Evolutionary conservation across 176 grass and related monocot genomes (phyloP).

Genomic region (Canna indica): DNA sequence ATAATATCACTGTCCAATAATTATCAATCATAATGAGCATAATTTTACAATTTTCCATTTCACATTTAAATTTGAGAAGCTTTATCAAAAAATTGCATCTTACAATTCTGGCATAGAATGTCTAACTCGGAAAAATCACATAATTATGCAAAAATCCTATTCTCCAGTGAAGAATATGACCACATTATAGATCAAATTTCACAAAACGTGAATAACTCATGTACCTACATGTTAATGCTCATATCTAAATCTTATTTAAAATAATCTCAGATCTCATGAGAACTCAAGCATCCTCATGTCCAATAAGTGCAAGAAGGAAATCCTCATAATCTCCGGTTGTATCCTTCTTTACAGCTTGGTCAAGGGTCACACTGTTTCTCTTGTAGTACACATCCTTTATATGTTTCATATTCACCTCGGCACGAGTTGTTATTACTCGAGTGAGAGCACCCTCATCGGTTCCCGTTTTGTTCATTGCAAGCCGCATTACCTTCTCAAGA

Average conservation of each 20-base stretch:
- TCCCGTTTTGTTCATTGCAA: conserved; percentile 54
- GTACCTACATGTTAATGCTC: no score
- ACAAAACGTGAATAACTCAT: neutral
- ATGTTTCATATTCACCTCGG: conserved; percentile 73
- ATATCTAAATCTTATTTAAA: no score
- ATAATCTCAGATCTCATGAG: no score
- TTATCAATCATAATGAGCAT: no score
- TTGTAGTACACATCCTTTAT: conserved; percentile 75
- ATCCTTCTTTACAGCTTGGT: conserved; percentile 57
- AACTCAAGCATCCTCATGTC: conserved; percentile 30
- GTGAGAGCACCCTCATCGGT: conserved; percentile 77
- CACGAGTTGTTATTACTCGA: conserved; percentile 58
- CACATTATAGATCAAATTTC: neutral
- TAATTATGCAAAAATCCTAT: no score
- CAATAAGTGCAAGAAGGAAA: conserved; percentile 65
- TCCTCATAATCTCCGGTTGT: conserved; percentile 72
- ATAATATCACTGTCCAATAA: no score
- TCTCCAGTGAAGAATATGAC: no score
- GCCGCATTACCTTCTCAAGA: conserved; percentile 64
- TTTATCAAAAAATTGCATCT: no score
- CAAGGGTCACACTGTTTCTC: conserved; percentile 65
- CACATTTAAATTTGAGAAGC: no score
- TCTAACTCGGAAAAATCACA: no score
- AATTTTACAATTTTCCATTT: no score
- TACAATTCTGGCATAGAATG: no score